Evolutionary conservation across 306 rosid genomes (phyloP).

Genomic region (Glycine latifolia): DNA sequence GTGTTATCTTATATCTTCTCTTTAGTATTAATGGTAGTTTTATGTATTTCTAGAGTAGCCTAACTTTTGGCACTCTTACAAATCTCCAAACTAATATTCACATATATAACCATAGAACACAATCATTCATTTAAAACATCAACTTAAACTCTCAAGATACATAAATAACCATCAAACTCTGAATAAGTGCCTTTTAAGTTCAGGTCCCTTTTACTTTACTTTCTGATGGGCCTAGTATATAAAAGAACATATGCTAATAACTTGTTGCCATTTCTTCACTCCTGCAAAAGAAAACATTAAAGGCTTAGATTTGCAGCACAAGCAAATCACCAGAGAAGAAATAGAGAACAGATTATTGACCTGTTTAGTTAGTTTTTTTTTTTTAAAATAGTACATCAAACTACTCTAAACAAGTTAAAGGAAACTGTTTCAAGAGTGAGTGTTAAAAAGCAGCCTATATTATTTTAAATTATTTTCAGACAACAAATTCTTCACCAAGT

Average conservation of each 20-base stretch:
- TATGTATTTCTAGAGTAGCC: too few relatives aligned
- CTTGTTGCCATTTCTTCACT: constrained; percentile 38
- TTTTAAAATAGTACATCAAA: background rate
- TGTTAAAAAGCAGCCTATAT: too few relatives aligned
- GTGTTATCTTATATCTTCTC: too few relatives aligned
- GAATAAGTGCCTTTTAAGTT: constrained; percentile 25
- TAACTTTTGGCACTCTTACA: too few relatives aligned
- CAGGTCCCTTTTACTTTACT: constrained; percentile 23
- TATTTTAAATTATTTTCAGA: background rate
- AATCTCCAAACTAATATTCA: constrained; percentile 34
- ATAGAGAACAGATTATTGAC: background rate
- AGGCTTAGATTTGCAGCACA: background rate
- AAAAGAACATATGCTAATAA: constrained; percentile 22
- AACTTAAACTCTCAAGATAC: constrained; percentile 22
- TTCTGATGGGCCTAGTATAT: constrained; percentile 19
- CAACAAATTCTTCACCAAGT: background rate
- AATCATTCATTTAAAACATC: background rate
- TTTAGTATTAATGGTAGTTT: too few relatives aligned
- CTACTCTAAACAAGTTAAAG: background rate
- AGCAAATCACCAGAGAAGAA: background rate
- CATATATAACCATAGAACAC: constrained; percentile 11
- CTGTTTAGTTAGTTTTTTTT: background rate
- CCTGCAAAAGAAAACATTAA: constrained; percentile 38
- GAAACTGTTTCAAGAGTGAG: background rate
- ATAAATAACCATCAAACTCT: constrained; percentile 7